Percentiles rank a stretch among this genome's conserved stretches.
Conservation (phyloP, 1,284 basidiomycete species). For the Rhodotorula sp. region DNA sequence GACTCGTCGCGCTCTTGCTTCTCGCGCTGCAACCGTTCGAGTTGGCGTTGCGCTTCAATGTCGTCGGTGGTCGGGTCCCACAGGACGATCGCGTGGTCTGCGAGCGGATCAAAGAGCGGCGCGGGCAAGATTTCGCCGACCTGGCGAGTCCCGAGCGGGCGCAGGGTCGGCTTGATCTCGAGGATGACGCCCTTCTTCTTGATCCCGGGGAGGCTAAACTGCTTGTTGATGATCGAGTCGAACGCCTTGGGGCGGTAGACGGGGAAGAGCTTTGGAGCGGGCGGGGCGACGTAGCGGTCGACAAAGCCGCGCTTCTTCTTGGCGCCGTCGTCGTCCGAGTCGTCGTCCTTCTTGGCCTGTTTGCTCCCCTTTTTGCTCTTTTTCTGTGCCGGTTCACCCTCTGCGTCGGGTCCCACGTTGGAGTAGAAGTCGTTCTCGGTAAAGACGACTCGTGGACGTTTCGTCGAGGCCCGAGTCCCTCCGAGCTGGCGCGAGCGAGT, state of each 20-base stretch:
- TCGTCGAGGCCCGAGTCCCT: conserved; percentile 16
- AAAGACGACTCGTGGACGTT: conserved; percentile 34
- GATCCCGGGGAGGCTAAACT: conserved; percentile 86
- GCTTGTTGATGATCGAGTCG: conserved; percentile 56
- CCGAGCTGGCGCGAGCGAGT: conserved; percentile 18
- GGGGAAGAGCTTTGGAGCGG: conserved; percentile 58
- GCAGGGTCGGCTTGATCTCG: conserved; percentile 63
- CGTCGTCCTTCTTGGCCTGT: conserved; percentile 50
- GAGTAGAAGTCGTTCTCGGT: conserved; percentile 40
- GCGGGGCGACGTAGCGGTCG: conserved; percentile 37
- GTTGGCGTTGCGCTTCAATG: conserved; percentile 63
- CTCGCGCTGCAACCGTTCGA: conserved; percentile 18
- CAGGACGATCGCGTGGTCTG: conserved; percentile 93
- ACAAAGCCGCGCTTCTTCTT: conserved; percentile 58
- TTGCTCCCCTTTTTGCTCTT: conserved; percentile 56
- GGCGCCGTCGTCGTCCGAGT: conserved; percentile 49
- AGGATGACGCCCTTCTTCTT: conserved; percentile 70
- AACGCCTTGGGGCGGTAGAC: conserved; percentile 81
- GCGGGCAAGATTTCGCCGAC: conserved; percentile 79
- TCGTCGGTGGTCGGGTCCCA: conserved; percentile 96
- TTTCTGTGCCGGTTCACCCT: conserved; percentile 16
- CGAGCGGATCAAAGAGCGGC: conserved; percentile 93
- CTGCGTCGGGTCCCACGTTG: background rate
- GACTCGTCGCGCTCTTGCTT: conserved; percentile 59
- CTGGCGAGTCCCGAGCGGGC: conserved; percentile 81